Evolutionary conservation across 305 asterid species (phyloP).

Genomic region (Vinca major): DNA sequence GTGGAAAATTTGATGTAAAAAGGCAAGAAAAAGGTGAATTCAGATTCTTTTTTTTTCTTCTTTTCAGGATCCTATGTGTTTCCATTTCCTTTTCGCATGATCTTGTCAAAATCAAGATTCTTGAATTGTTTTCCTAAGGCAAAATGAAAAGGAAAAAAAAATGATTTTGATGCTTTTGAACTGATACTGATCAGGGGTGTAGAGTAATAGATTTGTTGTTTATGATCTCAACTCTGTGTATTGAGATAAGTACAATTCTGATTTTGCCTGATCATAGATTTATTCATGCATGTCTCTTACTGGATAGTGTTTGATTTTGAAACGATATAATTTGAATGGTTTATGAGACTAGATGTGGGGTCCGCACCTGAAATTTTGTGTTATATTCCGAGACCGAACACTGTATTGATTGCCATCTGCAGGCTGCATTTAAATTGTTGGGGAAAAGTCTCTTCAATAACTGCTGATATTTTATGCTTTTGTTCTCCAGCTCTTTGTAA

Average conservation of each 20-base stretch:
- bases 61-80: background rate
- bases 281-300: background rate
- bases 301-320: background rate
- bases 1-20: background rate
- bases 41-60: background rate
- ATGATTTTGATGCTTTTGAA: background rate
- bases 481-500: background rate
- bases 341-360: no score
- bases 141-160: background rate
- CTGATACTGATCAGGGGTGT: background rate
- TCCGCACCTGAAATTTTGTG: no score
- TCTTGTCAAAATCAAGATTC: background rate
- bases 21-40: background rate
- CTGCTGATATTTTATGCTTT: background rate
- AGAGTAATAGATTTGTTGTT: background rate
- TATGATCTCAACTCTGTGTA: background rate
- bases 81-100: background rate
- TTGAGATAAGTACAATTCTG: background rate
- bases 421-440: no score
- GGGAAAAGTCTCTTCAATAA: background rate
- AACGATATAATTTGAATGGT: no score
- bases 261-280: background rate
- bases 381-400: no score
- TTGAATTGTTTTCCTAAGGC: background rate
- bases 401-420: background rate